Conservation (phyloP, 1,139 yeast genomes). For the Sugiyamaella castrensis region DNA sequence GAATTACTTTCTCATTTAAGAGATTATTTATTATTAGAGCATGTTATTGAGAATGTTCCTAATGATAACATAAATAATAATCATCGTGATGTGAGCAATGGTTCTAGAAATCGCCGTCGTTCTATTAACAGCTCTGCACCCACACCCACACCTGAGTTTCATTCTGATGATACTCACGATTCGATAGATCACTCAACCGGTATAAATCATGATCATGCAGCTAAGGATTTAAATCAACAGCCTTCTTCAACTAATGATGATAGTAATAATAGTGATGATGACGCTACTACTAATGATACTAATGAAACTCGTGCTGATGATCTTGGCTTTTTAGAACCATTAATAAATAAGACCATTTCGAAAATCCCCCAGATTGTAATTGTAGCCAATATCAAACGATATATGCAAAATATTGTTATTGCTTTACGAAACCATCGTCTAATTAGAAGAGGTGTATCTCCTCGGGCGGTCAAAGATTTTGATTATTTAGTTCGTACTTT, state of each 20-base stretch:
- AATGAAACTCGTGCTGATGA: background rate
- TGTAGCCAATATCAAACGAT: slow-evolving; percentile 49
- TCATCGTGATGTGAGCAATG: no score
- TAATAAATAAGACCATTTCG: slow-evolving; percentile 1
- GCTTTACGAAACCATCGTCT: slow-evolving; percentile 51
- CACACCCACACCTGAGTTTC: no score
- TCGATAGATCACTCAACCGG: no score
- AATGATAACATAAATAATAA: background rate
- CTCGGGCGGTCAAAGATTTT: slow-evolving; percentile 45
- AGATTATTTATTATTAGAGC: slow-evolving; percentile 21
- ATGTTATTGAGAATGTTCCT: slow-evolving; percentile 13
- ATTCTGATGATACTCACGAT: no score
- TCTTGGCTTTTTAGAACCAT: background rate
- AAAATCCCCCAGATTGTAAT: slow-evolving; percentile 33
- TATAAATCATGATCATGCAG: no score
- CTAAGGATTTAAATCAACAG: no score
- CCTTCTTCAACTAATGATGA: no score
- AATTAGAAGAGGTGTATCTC: slow-evolving; percentile 50
- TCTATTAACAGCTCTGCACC: no score
- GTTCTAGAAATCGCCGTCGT: no score
- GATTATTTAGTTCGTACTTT: slow-evolving; percentile 41
- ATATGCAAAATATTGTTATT: slow-evolving; percentile 52
- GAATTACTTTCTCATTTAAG: slow-evolving; percentile 17
- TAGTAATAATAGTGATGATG: no score
- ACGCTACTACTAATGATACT: no score